These are phyloP conservation scores for Fusarium odoratissimum DNA, from an alignment of 2,329 filamentous ascomycete species.

Conservation along the genomic window DNA sequence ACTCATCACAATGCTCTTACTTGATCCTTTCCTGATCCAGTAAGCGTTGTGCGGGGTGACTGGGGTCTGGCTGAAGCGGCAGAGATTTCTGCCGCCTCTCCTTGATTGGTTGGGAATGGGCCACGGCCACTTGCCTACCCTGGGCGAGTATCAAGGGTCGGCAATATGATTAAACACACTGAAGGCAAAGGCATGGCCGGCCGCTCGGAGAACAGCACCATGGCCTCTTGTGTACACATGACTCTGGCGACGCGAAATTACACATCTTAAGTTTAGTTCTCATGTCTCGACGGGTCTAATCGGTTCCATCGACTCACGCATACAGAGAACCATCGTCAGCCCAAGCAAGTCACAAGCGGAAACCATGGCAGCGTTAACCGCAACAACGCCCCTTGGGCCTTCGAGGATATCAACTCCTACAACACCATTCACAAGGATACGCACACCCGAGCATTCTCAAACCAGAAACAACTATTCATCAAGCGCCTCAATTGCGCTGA, in stretches of 20 bases:
- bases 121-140: not conserved
- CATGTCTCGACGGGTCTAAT: rapidly evolving
- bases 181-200: not conserved
- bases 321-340: not conserved
- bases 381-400: rapidly evolving
- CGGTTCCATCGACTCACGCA: too few relatives aligned
- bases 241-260: rapidly evolving
- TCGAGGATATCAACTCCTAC: not conserved
- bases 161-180: not conserved
- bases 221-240: not conserved
- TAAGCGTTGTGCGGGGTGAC: not conserved
- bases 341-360: rapidly evolving
- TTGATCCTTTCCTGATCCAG: not conserved
- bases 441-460: not conserved
- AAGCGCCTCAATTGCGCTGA: not conserved
- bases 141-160: not conserved
- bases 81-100: not conserved
- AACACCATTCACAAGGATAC: not conserved
- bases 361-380: not conserved
- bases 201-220: not conserved
- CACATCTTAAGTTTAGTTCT: rapidly evolving
- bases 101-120: not conserved
- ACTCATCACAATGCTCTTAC: not conserved
- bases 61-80: not conserved
- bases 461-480: not conserved